Evolutionary conservation across 129 eudicot genomes (phyloP).

Genomic region (Rutidosis leptorrhynchoides): DNA sequence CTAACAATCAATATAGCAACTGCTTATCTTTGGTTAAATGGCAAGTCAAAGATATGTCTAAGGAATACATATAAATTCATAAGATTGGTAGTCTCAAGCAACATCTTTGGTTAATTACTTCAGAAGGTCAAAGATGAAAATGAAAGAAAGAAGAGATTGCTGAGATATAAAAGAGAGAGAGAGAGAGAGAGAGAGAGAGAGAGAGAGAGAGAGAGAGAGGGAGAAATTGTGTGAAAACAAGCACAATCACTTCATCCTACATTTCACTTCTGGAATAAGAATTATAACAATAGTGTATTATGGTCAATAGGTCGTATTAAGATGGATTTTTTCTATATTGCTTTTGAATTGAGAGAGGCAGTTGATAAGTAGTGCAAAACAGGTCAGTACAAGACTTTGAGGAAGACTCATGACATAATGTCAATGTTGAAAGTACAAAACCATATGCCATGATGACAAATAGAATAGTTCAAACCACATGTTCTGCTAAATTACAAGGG

Average conservation of each 20-base stretch:
- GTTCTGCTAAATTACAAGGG: background rate
- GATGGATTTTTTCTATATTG: background rate
- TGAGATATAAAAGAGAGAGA: background rate
- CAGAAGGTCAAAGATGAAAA: background rate
- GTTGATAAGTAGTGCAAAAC: background rate
- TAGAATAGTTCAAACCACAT: background rate
- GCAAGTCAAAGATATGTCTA: conserved; percentile 2
- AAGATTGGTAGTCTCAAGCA: background rate
- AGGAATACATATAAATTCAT: background rate
- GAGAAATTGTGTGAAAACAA: background rate
- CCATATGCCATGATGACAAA: background rate
- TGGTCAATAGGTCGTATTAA: background rate
- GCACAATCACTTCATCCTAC: background rate
- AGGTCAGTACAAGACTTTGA: background rate
- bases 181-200: background rate
- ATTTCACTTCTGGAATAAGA: background rate
- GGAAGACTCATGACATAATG: background rate
- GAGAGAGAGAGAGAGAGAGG: background rate
- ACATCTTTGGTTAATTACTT: background rate
- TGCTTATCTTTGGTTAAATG: conserved; percentile 3
- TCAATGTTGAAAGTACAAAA: background rate
- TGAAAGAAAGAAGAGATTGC: conserved; percentile 2
- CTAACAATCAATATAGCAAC: background rate
- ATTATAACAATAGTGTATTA: background rate
- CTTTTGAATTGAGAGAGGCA: background rate